phyloP scores from a whole-genome alignment of 1,284 basidiomycete species.

The Athelia psychrophila region DNA sequence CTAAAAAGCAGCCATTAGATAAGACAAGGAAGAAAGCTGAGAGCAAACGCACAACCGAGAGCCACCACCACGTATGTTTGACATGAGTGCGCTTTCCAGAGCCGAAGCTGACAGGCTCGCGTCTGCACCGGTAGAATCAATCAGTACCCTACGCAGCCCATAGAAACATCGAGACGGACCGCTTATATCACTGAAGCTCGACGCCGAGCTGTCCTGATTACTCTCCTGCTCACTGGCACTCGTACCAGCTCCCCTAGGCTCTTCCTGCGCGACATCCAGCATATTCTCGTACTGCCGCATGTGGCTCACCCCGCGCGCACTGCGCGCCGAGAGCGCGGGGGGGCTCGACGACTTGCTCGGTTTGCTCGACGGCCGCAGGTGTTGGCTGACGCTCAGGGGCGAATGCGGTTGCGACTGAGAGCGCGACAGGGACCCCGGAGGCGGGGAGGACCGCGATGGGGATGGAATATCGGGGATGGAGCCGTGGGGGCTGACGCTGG shows the following conservation, averaged over 20 bases:
- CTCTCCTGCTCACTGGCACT: slow-evolving; percentile 56
- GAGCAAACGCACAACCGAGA: slow-evolving; percentile 50
- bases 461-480: slow-evolving; percentile 80
- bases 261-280: slow-evolving; percentile 10
- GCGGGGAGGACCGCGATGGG: slow-evolving; percentile 25
- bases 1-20: slow-evolving; percentile 22
- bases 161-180: slow-evolving; percentile 40
- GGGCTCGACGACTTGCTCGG: slow-evolving; percentile 58
- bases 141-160: slow-evolving; percentile 2
- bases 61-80: slow-evolving; percentile 49
- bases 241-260: slow-evolving; percentile 17
- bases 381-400: slow-evolving; percentile 41
- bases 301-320: slow-evolving; percentile 44
- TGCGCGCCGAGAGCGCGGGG: slow-evolving; percentile 51
- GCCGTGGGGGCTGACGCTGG: slow-evolving; percentile 62
- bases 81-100: slow-evolving; percentile 71
- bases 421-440: slow-evolving; percentile 35
- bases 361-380: slow-evolving; percentile 31
- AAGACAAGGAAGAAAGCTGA: slow-evolving; percentile 12
- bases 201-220: slow-evolving; percentile 64
- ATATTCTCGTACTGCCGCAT: slow-evolving; percentile 38
- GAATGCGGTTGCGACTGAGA: slow-evolving; percentile 31
- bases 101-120: slow-evolving; percentile 71
- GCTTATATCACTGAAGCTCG: slow-evolving; percentile 81
- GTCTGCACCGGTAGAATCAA: slow-evolving; percentile 42